Evolutionary conservation across 805 yeast genomes (phyloP).

Genomic region (Saccharomycopsis vini): DNA sequence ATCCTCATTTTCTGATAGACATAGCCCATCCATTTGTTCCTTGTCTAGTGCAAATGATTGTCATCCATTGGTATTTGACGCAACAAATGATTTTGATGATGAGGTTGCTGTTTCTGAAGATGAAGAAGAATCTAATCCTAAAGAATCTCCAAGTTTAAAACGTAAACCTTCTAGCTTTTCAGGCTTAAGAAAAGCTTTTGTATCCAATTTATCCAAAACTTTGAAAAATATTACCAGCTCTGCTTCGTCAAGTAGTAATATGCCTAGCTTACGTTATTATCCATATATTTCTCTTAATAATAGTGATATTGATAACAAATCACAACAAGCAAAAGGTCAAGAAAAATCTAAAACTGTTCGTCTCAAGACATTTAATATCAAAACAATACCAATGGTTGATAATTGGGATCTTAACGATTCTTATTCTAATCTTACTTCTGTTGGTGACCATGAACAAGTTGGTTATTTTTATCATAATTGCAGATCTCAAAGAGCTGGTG

Average conservation of each 20-base stretch:
- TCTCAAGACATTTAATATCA: slow-evolving; percentile 15
- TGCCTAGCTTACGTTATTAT: too few species aligned
- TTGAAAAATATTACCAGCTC: too few species aligned
- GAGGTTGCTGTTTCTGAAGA: neutral
- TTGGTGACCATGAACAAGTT: neutral
- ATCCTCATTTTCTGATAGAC: neutral
- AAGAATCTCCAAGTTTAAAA: too few species aligned
- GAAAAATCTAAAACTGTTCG: neutral
- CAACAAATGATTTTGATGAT: neutral
- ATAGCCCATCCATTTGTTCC: too few species aligned
- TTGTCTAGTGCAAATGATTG: neutral
- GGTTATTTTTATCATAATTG: slow-evolving; percentile 1
- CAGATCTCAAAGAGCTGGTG: slow-evolving; percentile 14
- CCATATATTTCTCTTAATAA: too few species aligned
- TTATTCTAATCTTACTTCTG: too few species aligned
- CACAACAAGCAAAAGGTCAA: neutral
- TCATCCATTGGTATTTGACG: slow-evolving; percentile 1
- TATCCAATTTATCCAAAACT: neutral
- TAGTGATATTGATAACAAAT: too few species aligned
- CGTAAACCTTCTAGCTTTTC: too few species aligned
- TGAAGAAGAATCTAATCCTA: too few species aligned
- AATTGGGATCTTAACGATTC: slow-evolving; percentile 12
- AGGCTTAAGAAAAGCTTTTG: neutral
- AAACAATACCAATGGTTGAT: slow-evolving; percentile 14
- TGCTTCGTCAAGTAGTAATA: too few species aligned